Percentiles rank a stretch among this genome's conserved stretches.
Conservation (phyloP, 1,139 yeast species). For the Yarrowia galli region DNA sequence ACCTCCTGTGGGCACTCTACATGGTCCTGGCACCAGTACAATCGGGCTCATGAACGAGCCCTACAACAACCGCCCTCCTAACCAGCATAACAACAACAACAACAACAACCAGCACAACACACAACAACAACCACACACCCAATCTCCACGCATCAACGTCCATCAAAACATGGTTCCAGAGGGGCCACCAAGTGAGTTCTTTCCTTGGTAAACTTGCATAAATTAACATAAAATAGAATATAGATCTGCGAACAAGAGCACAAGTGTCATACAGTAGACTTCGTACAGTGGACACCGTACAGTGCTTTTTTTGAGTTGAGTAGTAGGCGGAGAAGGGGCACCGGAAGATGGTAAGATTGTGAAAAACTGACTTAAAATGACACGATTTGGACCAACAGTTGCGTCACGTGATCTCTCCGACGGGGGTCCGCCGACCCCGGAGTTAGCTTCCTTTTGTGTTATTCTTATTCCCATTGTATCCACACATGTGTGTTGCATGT, state of each 20-base stretch:
- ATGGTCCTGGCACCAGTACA: constrained; percentile 9
- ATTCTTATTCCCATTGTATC: background rate
- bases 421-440: background rate
- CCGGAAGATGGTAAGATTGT: too few relatives aligned
- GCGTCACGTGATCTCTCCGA: background rate
- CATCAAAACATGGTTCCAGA: background rate
- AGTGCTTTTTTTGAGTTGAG: background rate
- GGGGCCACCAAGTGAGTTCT: constrained; percentile 15
- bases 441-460: background rate
- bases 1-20: constrained; percentile 10
- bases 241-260: background rate
- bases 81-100: background rate
- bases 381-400: too few relatives aligned
- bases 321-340: too few relatives aligned
- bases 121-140: background rate
- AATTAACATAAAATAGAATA: background rate
- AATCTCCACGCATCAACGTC: constrained; percentile 4
- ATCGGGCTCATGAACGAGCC: constrained; percentile 20
- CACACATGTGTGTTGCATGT: background rate
- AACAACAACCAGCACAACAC: background rate
- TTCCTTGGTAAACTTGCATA: constrained; percentile 18
- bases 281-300: background rate
- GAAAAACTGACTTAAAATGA: too few relatives aligned
- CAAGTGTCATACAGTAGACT: background rate
- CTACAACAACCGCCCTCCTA: background rate